Evolutionary conservation across 2,329 filamentous ascomycete species (phyloP).

Genomic region (Blastomyces parvus): DNA sequence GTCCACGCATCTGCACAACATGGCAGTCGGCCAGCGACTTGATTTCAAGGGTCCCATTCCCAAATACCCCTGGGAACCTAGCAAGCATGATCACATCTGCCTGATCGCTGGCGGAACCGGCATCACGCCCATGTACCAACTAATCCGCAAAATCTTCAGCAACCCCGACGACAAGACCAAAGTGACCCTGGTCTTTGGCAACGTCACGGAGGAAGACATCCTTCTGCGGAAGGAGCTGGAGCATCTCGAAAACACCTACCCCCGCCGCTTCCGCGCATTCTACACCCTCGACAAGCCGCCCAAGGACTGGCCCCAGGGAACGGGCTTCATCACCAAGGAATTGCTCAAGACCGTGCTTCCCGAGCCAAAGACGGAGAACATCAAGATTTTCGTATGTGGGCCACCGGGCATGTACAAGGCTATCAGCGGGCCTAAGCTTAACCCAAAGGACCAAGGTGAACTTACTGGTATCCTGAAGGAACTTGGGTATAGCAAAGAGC

Average conservation of each 20-base stretch:
- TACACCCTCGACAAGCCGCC: constrained; percentile 83
- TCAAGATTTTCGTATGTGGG: constrained; percentile 95
- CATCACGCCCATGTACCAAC: constrained; percentile 97
- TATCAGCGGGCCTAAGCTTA: constrained; percentile 80
- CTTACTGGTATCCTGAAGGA: constrained; percentile 72
- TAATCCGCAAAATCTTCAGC: constrained; percentile 82
- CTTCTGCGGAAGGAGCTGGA: constrained; percentile 77
- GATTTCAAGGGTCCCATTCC: constrained; percentile 92
- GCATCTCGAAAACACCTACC: constrained; percentile 87
- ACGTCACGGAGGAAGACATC: constrained; percentile 82
- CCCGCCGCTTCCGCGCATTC: constrained; percentile 89
- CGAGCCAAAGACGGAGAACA: constrained; percentile 80
- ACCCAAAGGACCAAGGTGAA: constrained; percentile 90
- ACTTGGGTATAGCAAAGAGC: constrained; percentile 73
- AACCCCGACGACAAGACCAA: constrained; percentile 96
- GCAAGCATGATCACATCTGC: constrained; percentile 76
- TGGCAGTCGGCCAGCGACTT: constrained; percentile 71
- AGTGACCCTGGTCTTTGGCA: constrained; percentile 90
- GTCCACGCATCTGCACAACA: constrained; percentile 76
- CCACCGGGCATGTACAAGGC: constrained; percentile 90
- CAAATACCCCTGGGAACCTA: constrained; percentile 81
- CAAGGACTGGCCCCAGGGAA: constrained; percentile 64
- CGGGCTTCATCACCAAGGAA: constrained; percentile 80
- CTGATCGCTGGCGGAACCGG: constrained; percentile 84
- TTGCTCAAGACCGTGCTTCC: constrained; percentile 90